A percentile compares a stretch with the other conserved stretches of the same genome.
phyloP scores from a whole-genome alignment of 106 monocot species.

The Dioscorea zingiberensis region DNA sequence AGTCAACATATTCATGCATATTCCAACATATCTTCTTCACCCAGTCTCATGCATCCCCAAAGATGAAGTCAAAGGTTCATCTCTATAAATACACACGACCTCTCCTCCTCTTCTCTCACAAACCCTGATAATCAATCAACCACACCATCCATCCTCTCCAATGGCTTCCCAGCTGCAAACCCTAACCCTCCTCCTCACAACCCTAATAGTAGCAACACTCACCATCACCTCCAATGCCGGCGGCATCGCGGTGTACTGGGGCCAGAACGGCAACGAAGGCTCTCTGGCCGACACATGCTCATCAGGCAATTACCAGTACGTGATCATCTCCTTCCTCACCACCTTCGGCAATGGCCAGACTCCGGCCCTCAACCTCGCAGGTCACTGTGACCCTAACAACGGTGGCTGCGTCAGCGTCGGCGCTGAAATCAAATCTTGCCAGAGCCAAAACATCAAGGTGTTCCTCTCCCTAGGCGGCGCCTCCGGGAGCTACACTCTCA shows the following conservation, averaged over 20 bases:
- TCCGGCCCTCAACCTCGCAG: slow-evolving; percentile 55
- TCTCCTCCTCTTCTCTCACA: neutral
- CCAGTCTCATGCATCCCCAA: too few species aligned
- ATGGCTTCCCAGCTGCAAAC: neutral
- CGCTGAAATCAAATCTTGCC: slow-evolving; percentile 38
- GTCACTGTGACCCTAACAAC: slow-evolving; percentile 40
- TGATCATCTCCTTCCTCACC: slow-evolving; percentile 48
- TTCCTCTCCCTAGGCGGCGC: slow-evolving; percentile 49
- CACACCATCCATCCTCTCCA: too few species aligned
- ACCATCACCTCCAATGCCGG: slow-evolving; percentile 22
- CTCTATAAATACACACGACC: neutral
- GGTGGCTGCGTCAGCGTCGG: slow-evolving; percentile 20
- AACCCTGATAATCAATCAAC: too few species aligned
- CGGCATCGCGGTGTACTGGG: slow-evolving; percentile 78
- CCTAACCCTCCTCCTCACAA: neutral
- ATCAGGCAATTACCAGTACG: slow-evolving; percentile 36
- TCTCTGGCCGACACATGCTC: slow-evolving; percentile 38
- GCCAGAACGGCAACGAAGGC: slow-evolving; percentile 68
- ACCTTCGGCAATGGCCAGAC: slow-evolving; percentile 56
- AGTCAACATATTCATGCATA: too few species aligned
- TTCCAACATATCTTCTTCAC: too few species aligned
- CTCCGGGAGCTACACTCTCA: slow-evolving; percentile 26
- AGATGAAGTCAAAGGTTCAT: too few species aligned
- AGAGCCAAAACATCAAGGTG: slow-evolving; percentile 21
- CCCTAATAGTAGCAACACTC: neutral